Conservation (phyloP, 1,139 yeast genomes). For the Ogataea hybrid region DNA sequence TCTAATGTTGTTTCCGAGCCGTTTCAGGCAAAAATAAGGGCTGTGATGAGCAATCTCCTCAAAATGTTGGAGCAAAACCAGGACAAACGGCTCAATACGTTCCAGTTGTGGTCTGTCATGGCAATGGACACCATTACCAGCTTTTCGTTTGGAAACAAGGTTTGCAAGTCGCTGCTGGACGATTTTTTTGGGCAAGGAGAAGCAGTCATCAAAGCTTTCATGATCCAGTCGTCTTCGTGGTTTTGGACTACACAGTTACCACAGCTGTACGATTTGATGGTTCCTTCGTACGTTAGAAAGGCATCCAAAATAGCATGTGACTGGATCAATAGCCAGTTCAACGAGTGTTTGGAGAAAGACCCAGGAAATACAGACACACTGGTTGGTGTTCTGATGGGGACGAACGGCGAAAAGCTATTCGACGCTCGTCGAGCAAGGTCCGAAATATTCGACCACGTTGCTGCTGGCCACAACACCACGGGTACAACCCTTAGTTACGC, state of each 20-base stretch:
- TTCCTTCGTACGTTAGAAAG: conserved; percentile 38
- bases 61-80: conserved; percentile 24
- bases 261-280: conserved; percentile 48
- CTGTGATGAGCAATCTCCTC: conserved; percentile 30
- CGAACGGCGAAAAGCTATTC: conserved; percentile 15
- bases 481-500: conserved; percentile 63
- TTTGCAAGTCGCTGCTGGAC: conserved; percentile 32
- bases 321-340: conserved; percentile 52
- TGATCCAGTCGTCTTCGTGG: conserved; percentile 60
- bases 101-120: conserved; percentile 60
- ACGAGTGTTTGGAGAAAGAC: conserved; percentile 33
- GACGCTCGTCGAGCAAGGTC: conserved; percentile 35
- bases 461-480: conserved; percentile 79
- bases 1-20: conserved; percentile 33
- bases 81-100: conserved; percentile 46
- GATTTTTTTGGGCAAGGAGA: conserved; percentile 36
- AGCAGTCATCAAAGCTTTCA: conserved; percentile 45
- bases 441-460: conserved; percentile 49
- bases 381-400: conserved; percentile 23
- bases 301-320: conserved; percentile 43
- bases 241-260: conserved; percentile 72
- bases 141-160: conserved; percentile 54
- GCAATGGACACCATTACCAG: conserved; percentile 71
- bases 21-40: conserved; percentile 33
- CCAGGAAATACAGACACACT: conserved; percentile 29